phyloP scores from a whole-genome alignment of 257 asterid species.

The Fraxinus cuspidata region DNA sequence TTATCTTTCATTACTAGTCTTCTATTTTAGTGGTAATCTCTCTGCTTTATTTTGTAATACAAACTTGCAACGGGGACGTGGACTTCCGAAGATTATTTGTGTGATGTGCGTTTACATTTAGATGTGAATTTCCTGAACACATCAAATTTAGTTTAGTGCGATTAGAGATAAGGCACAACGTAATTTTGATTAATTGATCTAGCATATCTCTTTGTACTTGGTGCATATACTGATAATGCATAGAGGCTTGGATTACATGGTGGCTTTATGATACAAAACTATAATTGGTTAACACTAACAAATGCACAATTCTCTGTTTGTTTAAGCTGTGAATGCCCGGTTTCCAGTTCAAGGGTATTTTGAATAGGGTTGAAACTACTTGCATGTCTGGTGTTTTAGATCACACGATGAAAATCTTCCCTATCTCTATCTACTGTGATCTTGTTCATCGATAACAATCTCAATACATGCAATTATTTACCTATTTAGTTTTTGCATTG shows the following conservation, averaged over 20 bases:
- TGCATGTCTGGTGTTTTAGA: neutral
- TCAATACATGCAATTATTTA: neutral
- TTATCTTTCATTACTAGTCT: neutral
- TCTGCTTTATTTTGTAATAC: slow-evolving; percentile 1
- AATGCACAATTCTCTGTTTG: neutral
- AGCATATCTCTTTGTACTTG: neutral
- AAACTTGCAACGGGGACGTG: neutral
- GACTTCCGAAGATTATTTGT: neutral
- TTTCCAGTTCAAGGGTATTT: neutral
- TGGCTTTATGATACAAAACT: neutral
- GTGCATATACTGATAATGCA: neutral
- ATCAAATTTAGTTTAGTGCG: neutral
- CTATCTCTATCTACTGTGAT: neutral
- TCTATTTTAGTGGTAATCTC: neutral
- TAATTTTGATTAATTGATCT: neutral
- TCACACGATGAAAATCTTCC: neutral
- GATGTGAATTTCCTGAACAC: neutral
- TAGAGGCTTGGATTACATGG: neutral
- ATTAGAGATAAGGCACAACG: slow-evolving; percentile 7
- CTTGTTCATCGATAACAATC: neutral
- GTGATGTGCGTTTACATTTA: neutral
- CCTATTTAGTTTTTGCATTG: neutral
- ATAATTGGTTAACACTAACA: neutral
- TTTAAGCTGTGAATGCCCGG: neutral
- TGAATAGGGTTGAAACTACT: neutral